A percentile compares a stretch with the other conserved stretches of the same genome.
These are phyloP conservation scores for Leishmania aethiopica DNA, from an alignment of 208 protist species.

Conservation along the genomic window DNA sequence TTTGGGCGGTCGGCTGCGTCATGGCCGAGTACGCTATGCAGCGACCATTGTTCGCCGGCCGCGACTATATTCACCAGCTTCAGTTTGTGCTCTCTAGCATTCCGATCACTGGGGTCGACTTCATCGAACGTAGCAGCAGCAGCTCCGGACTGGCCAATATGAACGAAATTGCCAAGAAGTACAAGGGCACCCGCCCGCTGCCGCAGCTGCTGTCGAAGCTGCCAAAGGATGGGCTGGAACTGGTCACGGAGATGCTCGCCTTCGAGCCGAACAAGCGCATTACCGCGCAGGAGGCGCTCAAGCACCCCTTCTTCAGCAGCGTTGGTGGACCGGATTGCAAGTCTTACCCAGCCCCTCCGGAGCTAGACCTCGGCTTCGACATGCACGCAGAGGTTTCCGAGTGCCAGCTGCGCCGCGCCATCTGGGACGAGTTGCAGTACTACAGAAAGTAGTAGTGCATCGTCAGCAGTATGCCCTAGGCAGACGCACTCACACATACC, in stretches of 20 bases:
- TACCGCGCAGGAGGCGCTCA: constrained; percentile 83
- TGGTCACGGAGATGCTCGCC: constrained; percentile 90
- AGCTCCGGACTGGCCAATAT: constrained; percentile 52
- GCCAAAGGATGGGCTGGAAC: constrained; percentile 80
- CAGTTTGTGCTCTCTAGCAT: constrained; percentile 86
- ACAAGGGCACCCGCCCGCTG: constrained; percentile 63
- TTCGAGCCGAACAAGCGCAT: constrained; percentile 91
- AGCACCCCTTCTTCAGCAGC: constrained; percentile 85
- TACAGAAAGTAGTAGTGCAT: constrained; percentile 43
- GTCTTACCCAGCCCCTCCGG: constrained; percentile 40
- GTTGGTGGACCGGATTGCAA: constrained; percentile 52
- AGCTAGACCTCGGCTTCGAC: constrained; percentile 77
- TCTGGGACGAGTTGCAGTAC: constrained; percentile 78
- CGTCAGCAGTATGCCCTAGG: constrained; percentile 16
- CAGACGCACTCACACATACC: background rate
- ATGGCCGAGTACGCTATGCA: constrained; percentile 97
- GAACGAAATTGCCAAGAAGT: constrained; percentile 77
- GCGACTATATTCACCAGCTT: constrained; percentile 91
- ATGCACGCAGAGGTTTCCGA: constrained; percentile 89
- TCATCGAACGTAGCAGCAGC: constrained; percentile 55
- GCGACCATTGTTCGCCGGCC: constrained; percentile 82
- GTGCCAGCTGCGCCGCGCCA: constrained; percentile 73
- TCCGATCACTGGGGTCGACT: constrained; percentile 65
- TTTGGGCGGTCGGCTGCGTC: constrained; percentile 99
- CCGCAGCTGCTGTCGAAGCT: constrained; percentile 46